phyloP scores from a whole-genome alignment of 345 rosid species.

The Arabis hirsuta region DNA sequence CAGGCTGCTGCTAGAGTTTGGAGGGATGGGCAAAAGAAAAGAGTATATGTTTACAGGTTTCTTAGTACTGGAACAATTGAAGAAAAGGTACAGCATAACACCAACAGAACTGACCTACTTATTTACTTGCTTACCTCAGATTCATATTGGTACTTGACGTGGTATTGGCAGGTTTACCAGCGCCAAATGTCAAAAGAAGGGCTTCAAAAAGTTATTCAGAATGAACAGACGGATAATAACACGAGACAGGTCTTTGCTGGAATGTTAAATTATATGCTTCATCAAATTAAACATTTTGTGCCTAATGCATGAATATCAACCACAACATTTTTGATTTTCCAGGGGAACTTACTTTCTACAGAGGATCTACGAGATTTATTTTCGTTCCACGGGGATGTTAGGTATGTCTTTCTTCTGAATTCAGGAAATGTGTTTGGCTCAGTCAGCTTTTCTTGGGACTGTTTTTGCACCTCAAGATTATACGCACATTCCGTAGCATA shows the following conservation, averaged over 20 bases:
- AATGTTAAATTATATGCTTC: neutral
- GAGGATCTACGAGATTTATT: conserved; percentile 92
- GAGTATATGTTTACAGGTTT: conserved; percentile 94
- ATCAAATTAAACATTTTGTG: conserved; percentile 1
- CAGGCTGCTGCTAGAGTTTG: conserved; percentile 99
- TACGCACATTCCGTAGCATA: neutral
- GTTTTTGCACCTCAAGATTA: conserved; percentile 14
- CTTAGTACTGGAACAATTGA: conserved; percentile 96
- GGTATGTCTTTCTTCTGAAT: conserved; percentile 48
- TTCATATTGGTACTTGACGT: conserved; percentile 22
- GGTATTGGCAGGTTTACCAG: conserved; percentile 79
- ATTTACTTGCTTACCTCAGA: conserved; percentile 22
- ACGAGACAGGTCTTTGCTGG: conserved; percentile 56
- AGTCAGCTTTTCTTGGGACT: conserved; percentile 4
- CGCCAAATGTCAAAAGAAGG: conserved; percentile 99
- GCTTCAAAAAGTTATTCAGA: conserved; percentile 93
- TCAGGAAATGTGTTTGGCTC: neutral
- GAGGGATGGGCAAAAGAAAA: conserved; percentile 99
- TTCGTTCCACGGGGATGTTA: conserved; percentile 70
- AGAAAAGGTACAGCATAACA: conserved; percentile 72
- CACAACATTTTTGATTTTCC: conserved; percentile 39
- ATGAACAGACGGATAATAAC: conserved; percentile 57
- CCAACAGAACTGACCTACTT: neutral
- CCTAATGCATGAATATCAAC: conserved; percentile 26
- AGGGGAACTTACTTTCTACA: conserved; percentile 83